Conservation (phyloP, 768 basidiomycete genomes). For the Pleurotus eryngii region DNA sequence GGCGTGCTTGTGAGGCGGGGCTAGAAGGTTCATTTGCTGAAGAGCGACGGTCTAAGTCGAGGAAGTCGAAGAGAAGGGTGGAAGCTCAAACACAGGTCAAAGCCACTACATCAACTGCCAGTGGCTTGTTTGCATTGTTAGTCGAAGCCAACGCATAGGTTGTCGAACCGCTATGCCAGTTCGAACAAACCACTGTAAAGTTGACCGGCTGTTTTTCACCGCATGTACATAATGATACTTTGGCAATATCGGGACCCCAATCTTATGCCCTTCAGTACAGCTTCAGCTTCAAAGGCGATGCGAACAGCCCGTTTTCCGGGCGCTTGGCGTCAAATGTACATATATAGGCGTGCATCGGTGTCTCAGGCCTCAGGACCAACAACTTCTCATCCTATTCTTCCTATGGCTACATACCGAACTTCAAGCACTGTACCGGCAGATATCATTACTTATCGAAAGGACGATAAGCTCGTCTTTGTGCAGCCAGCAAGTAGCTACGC, state of each 20-base stretch:
- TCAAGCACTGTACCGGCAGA: conserved; percentile 29
- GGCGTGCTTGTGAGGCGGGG: conserved; percentile 44
- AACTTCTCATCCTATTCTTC: not conserved
- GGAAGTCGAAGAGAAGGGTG: conserved; percentile 22
- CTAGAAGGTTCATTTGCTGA: conserved; percentile 47
- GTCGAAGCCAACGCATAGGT: conserved; percentile 32
- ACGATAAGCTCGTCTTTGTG: conserved; percentile 48
- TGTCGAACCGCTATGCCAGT: too few species aligned
- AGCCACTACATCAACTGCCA: not conserved
- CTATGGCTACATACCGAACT: conserved; percentile 16
- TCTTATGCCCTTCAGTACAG: too few species aligned
- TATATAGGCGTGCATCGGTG: too few species aligned
- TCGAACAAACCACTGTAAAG: too few species aligned
- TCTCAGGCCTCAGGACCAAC: not conserved
- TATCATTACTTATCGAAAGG: conserved; percentile 47
- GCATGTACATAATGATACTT: too few species aligned
- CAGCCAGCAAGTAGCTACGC: conserved; percentile 38
- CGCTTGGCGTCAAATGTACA: not conserved
- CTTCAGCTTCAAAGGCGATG: too few species aligned
- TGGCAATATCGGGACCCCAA: too few species aligned
- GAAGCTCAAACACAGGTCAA: conserved; percentile 9
- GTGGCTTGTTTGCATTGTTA: conserved; percentile 40
- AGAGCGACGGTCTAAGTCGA: conserved; percentile 44
- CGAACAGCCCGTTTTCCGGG: not conserved
- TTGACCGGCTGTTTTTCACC: too few species aligned